Evolutionary conservation across 2,329 filamentous ascomycete genomes (phyloP).

Genomic region (Cercospora brassicicola): DNA sequence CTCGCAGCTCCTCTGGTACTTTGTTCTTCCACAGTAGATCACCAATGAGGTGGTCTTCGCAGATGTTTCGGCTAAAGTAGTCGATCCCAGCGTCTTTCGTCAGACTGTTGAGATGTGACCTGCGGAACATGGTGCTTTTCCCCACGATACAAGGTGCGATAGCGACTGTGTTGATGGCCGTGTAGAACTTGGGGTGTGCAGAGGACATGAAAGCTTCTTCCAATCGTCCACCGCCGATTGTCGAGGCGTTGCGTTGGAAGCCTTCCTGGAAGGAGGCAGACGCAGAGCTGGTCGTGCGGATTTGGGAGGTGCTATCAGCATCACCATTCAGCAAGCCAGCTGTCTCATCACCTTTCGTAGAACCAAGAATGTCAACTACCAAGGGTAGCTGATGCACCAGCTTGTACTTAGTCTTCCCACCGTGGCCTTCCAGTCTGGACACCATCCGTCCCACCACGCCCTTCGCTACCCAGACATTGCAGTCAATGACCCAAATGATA

Average conservation of each 20-base stretch:
- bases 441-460: constrained; percentile 86
- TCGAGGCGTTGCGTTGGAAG: constrained; percentile 29
- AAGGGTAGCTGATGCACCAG: constrained; percentile 94
- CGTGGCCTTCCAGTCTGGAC: constrained; percentile 74
- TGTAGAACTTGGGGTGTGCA: constrained; percentile 95
- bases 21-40: constrained; percentile 80
- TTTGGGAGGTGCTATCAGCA: constrained; percentile 17
- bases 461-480: constrained; percentile 86
- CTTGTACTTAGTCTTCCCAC: constrained; percentile 62
- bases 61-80: constrained; percentile 93
- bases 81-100: constrained; percentile 72
- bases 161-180: constrained; percentile 89
- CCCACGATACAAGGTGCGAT: constrained; percentile 92
- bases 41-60: constrained; percentile 94
- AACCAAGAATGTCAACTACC: constrained; percentile 67
- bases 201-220: constrained; percentile 96
- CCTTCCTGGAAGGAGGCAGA: constrained; percentile 25
- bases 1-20: constrained; percentile 42
- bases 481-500: constrained; percentile 91
- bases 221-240: constrained; percentile 70
- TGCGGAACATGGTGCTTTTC: constrained; percentile 98
- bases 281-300: constrained; percentile 32
- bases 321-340: constrained; percentile 24
- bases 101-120: constrained; percentile 79
- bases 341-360: constrained; percentile 31